phyloP scores from a whole-genome alignment of 495 filamentous ascomycete species.

The Hypoxylon rickii region DNA sequence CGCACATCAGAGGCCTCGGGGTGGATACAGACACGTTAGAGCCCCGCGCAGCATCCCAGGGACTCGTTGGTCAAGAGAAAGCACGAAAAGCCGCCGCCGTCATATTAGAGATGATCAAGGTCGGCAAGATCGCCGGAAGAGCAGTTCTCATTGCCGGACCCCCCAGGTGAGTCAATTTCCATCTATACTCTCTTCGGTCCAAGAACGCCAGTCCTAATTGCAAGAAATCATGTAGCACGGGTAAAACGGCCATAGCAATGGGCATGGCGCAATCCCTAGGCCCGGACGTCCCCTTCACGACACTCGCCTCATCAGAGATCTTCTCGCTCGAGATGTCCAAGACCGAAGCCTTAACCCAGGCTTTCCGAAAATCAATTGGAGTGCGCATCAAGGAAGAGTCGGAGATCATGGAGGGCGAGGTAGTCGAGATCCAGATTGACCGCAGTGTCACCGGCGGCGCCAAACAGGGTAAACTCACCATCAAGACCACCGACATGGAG shows the following conservation, averaged over 20 bases:
- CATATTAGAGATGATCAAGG: constrained; percentile 97
- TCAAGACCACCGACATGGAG: constrained; percentile 99
- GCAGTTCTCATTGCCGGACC: constrained; percentile 95
- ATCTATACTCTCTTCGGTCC: not conserved
- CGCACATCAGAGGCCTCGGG: constrained; percentile 93
- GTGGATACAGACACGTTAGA: constrained; percentile 92
- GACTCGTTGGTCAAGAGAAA: constrained; percentile 95
- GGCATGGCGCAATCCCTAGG: constrained; percentile 97
- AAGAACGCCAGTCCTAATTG: not conserved
- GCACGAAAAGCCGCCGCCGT: constrained; percentile 95
- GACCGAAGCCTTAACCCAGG: constrained; percentile 95
- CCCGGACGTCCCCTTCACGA: constrained; percentile 92
- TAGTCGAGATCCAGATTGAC: constrained; percentile 99
- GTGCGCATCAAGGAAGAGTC: constrained; percentile 97
- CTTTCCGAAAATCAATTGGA: constrained; percentile 95
- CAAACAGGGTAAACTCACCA: constrained; percentile 98
- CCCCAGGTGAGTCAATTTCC: constrained; percentile 60
- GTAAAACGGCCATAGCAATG: constrained; percentile 98
- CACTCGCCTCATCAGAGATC: constrained; percentile 92
- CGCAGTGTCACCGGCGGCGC: constrained; percentile 93
- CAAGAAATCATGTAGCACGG: constrained; percentile 64
- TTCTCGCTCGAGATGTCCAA: constrained; percentile 99
- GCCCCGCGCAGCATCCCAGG: constrained; percentile 83
- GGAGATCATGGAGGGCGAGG: constrained; percentile 98
- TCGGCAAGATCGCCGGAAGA: constrained; percentile 95